Conservation (phyloP, 352 stramenopile genomes). For the Aphanomyces cochlioides region DNA sequence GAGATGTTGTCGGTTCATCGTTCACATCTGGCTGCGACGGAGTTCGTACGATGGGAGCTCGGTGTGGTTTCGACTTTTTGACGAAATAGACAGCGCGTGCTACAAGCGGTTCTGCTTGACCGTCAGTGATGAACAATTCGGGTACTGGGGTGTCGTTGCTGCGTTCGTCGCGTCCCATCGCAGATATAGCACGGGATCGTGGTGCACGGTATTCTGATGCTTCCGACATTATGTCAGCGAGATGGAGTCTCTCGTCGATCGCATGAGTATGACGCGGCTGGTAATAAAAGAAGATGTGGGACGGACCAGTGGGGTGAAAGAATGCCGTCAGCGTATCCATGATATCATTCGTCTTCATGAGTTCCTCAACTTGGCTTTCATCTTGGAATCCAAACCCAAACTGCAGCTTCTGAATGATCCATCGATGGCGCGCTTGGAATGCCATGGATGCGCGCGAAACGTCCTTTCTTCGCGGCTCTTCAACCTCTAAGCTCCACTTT, state of each 20-base stretch:
- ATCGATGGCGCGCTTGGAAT: slow-evolving; percentile 81
- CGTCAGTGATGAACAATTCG: slow-evolving; percentile 83
- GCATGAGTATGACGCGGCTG: slow-evolving; percentile 36
- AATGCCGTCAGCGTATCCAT: slow-evolving; percentile 73
- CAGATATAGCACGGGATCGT: neutral
- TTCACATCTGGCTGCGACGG: neutral
- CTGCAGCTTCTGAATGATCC: slow-evolving; percentile 81
- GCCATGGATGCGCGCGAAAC: slow-evolving; percentile 44
- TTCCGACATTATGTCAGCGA: neutral
- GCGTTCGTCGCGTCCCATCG: neutral
- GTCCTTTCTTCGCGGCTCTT: slow-evolving; percentile 1
- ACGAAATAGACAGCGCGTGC: slow-evolving; percentile 71
- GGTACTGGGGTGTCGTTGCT: slow-evolving; percentile 15
- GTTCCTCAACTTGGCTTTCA: slow-evolving; percentile 70
- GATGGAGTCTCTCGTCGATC: slow-evolving; percentile 18
- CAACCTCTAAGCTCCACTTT: too few species aligned
- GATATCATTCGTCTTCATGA: slow-evolving; percentile 72
- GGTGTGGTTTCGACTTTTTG: slow-evolving; percentile 36
- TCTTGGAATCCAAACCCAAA: slow-evolving; percentile 65
- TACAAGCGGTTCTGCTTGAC: slow-evolving; percentile 59
- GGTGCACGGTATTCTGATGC: slow-evolving; percentile 5
- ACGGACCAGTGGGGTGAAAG: slow-evolving; percentile 60
- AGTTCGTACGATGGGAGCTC: slow-evolving; percentile 15
- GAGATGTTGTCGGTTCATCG: slow-evolving; percentile 8
- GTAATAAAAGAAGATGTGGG: slow-evolving; percentile 81